phyloP scores from a whole-genome alignment of 2,329 filamentous ascomycete genomes.

The Sarocladium brachiariae region DNA sequence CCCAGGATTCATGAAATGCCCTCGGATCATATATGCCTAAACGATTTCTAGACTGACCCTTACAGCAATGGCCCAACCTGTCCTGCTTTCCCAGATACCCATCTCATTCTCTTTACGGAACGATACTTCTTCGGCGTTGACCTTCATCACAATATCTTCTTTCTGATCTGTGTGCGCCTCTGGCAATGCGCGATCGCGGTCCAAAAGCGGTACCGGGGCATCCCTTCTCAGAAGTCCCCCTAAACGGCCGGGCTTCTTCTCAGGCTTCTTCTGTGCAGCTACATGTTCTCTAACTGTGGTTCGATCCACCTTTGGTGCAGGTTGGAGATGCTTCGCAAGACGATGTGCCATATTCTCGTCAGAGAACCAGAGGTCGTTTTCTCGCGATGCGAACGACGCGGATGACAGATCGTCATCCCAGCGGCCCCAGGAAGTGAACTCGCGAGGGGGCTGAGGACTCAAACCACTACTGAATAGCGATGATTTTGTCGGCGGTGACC shows the following conservation, averaged over 20 bases:
- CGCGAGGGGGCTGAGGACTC: slow-evolving; percentile 11
- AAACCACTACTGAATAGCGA: slow-evolving; percentile 5
- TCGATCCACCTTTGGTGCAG: slow-evolving; percentile 18
- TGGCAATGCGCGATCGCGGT: neutral
- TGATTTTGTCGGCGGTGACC: neutral
- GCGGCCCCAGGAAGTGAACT: slow-evolving; percentile 41
- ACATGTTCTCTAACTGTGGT: neutral
- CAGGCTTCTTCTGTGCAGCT: neutral
- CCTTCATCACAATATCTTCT: slow-evolving; percentile 16
- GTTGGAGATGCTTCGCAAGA: slow-evolving; percentile 37
- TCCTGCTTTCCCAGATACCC: slow-evolving; percentile 36
- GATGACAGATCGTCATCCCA: slow-evolving; percentile 24
- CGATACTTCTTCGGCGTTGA: slow-evolving; percentile 32
- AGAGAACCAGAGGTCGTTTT: slow-evolving; percentile 35
- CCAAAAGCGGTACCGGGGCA: neutral
- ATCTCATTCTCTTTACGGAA: slow-evolving; percentile 38
- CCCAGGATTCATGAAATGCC: too few relatives aligned
- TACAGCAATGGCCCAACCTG: slow-evolving; percentile 36
- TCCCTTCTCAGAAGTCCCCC: slow-evolving; percentile 5
- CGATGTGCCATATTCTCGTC: slow-evolving; percentile 40
- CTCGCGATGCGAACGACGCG: slow-evolving; percentile 2
- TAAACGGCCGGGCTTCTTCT: slow-evolving; percentile 2
- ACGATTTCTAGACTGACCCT: slow-evolving; percentile 23
- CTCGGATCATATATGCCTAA: too few relatives aligned
- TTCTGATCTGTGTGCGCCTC: neutral